Evolutionary conservation across 768 basidiomycete species (phyloP).

Genomic region (Boletus speciosus): DNA sequence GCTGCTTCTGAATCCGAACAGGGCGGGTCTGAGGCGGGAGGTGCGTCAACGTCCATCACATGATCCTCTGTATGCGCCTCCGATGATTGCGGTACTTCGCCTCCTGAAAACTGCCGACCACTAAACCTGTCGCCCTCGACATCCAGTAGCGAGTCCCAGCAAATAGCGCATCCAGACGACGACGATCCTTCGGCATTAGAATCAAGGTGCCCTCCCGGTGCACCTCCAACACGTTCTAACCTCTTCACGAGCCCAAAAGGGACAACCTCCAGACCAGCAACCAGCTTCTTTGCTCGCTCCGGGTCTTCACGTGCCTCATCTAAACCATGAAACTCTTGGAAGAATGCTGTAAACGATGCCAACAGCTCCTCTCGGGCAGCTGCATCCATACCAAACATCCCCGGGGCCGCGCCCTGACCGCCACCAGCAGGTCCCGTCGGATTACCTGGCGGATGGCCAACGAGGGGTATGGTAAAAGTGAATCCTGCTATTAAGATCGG

Average conservation of each 20-base stretch:
- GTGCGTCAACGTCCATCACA: conserved; percentile 22
- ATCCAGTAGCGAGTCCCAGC: conserved; percentile 67
- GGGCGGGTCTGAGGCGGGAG: conserved; percentile 2
- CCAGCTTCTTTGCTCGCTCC: conserved; percentile 58
- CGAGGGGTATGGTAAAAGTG: conserved; percentile 35
- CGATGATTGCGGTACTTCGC: conserved; percentile 1
- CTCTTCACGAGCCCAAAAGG: conserved; percentile 63
- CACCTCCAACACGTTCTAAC: conserved; percentile 49
- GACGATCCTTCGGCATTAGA: conserved; percentile 30
- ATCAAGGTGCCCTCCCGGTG: conserved; percentile 32
- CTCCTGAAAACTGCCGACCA: conserved; percentile 10
- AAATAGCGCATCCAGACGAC: conserved; percentile 62
- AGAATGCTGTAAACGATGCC: conserved; percentile 25
- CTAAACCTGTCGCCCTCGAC: conserved; percentile 37
- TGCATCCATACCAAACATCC: conserved; percentile 17
- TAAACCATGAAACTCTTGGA: conserved; percentile 26
- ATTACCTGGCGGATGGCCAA: conserved; percentile 18
- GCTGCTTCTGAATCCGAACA: conserved; percentile 23
- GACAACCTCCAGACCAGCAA: conserved; percentile 64
- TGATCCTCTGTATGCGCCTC: conserved; percentile 5
- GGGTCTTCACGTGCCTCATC: conserved; percentile 56
- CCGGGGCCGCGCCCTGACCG: conserved; percentile 4
- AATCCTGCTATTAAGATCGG: conserved; percentile 31
- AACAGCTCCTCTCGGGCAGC: conserved; percentile 23
- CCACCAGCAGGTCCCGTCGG: conserved; percentile 1